phyloP scores from a whole-genome alignment of 148 eudicot genomes.

The Vaccinium vitisidaea region DNA sequence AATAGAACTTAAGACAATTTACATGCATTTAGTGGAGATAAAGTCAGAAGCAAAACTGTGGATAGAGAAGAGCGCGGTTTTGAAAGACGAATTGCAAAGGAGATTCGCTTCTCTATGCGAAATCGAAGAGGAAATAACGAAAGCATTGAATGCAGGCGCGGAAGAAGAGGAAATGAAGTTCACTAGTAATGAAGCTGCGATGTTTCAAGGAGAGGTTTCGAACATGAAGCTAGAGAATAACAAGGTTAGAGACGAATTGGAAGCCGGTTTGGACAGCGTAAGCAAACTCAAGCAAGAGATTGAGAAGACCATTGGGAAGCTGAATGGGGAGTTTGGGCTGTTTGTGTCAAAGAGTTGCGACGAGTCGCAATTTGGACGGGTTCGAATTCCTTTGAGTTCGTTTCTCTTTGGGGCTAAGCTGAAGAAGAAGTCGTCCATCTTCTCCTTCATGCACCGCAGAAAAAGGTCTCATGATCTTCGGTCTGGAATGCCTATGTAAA shows the following conservation, averaged over 20 bases:
- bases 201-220: slow-evolving; percentile 80
- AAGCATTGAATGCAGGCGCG: slow-evolving; percentile 55
- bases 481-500: slow-evolving; percentile 15
- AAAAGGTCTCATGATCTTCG: slow-evolving; percentile 21
- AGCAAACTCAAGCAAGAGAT: slow-evolving; percentile 53
- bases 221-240: slow-evolving; percentile 96
- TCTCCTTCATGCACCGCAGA: slow-evolving; percentile 52
- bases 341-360: slow-evolving; percentile 26
- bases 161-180: slow-evolving; percentile 74
- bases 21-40: slow-evolving; percentile 77
- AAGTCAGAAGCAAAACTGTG: slow-evolving; percentile 63
- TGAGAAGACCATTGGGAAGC: slow-evolving; percentile 47
- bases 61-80: slow-evolving; percentile 58
- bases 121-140: slow-evolving; percentile 65
- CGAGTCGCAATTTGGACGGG: slow-evolving; percentile 26
- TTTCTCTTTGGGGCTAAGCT: slow-evolving; percentile 75
- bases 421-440: slow-evolving; percentile 60
- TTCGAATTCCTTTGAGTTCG: slow-evolving; percentile 61
- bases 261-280: slow-evolving; percentile 70
- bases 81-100: slow-evolving; percentile 65
- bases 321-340: slow-evolving; percentile 56
- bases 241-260: slow-evolving; percentile 76
- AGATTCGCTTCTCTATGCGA: slow-evolving; percentile 54
- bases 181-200: slow-evolving; percentile 82
- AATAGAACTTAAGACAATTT: slow-evolving; percentile 61